Percentiles rank a stretch among this genome's conserved stretches.
Evolutionary conservation across 768 basidiomycete genomes (phyloP).

Genomic region (Lyophyllum semitale): DNA sequence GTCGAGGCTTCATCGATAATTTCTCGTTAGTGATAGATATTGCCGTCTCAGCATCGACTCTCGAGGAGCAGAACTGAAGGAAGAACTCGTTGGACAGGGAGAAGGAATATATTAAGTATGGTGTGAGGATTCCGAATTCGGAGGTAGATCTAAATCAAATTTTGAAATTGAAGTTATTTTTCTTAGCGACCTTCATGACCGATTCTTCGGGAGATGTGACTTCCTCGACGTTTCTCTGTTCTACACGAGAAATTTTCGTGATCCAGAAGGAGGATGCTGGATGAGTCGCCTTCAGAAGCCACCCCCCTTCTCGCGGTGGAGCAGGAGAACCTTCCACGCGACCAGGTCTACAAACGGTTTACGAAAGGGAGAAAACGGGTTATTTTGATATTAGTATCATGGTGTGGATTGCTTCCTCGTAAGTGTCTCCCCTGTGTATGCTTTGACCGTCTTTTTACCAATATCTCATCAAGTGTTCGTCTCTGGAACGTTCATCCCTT

Average conservation of each 20-base stretch:
- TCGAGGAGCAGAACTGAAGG: no score
- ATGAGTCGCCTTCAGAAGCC: background rate
- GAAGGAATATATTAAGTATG: no score
- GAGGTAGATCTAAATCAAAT: no score
- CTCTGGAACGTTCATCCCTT: constrained; percentile 14
- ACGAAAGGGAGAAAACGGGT: constrained; percentile 5
- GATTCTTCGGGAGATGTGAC: no score
- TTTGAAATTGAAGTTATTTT: no score
- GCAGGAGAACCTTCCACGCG: background rate
- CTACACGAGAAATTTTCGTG: background rate
- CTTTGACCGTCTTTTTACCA: background rate
- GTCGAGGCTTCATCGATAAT: no score
- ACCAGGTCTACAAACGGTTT: constrained; percentile 16
- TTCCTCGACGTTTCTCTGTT: background rate
- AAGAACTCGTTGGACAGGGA: no score
- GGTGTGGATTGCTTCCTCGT: constrained; percentile 17
- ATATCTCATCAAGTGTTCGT: constrained; percentile 6
- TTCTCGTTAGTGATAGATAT: no score
- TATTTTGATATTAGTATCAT: constrained; percentile 14
- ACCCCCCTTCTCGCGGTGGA: background rate
- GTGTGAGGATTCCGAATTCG: no score
- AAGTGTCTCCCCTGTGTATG: background rate
- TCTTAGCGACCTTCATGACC: no score
- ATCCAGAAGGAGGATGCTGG: background rate
- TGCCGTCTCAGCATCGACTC: no score